Percentiles rank a stretch among this genome's conserved stretches.
Evolutionary conservation across 2,329 filamentous ascomycete species (phyloP).

Genomic region (Hypomyces perniciosus): DNA sequence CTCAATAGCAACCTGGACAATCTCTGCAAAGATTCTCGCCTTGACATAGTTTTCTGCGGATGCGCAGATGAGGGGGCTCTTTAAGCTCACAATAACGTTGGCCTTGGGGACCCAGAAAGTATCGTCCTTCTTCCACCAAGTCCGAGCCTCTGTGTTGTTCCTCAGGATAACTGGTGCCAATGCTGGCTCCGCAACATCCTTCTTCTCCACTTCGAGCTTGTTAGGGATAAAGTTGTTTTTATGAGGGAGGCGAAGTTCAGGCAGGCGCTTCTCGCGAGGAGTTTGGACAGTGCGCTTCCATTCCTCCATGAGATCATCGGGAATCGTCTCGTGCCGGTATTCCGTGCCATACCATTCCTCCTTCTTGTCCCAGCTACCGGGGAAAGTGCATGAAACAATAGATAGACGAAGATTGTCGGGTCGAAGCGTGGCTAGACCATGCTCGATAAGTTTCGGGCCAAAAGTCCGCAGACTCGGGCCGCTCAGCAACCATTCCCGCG

Average conservation of each 20-base stretch:
- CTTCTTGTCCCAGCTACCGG: slow-evolving; percentile 77
- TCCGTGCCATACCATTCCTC: slow-evolving; percentile 99
- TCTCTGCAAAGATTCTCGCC: slow-evolving; percentile 71
- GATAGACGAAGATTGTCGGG: slow-evolving; percentile 87
- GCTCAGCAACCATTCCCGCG: slow-evolving; percentile 82
- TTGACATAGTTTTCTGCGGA: slow-evolving; percentile 76
- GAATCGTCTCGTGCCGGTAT: slow-evolving; percentile 76
- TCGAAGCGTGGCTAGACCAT: slow-evolving; percentile 65
- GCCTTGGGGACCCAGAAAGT: slow-evolving; percentile 97
- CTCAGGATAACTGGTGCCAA: slow-evolving; percentile 75
- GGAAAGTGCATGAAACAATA: slow-evolving; percentile 75
- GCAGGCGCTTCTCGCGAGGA: slow-evolving; percentile 52
- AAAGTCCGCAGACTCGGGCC: slow-evolving; percentile 74
- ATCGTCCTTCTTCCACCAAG: slow-evolving; percentile 99
- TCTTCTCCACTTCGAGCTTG: slow-evolving; percentile 90
- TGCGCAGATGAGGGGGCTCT: slow-evolving; percentile 71
- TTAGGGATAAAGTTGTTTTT: slow-evolving; percentile 95
- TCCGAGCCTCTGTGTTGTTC: slow-evolving; percentile 71
- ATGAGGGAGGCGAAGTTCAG: slow-evolving; percentile 78
- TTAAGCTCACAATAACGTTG: slow-evolving; percentile 73
- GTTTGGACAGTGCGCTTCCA: slow-evolving; percentile 59
- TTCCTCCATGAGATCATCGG: slow-evolving; percentile 65
- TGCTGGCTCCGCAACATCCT: slow-evolving; percentile 70
- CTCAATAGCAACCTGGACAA: slow-evolving; percentile 81
- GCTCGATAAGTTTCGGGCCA: slow-evolving; percentile 67